Evolutionary conservation across 2,329 filamentous ascomycete species (phyloP).

Genomic region (Mycosphaerella sp.): DNA sequence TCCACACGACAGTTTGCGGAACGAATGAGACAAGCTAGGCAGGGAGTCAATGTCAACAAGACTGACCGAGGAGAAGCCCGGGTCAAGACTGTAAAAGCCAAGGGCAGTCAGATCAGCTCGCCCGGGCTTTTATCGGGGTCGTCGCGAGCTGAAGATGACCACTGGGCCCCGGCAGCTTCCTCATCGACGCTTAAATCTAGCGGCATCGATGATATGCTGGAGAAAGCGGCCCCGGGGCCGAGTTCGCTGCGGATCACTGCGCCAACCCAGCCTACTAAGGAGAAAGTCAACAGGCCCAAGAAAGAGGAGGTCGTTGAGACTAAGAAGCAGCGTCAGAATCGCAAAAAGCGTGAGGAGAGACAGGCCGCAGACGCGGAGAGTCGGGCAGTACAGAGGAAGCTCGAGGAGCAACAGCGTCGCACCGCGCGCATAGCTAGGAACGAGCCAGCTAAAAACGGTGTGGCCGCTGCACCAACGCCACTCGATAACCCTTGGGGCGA

Average conservation of each 20-base stretch:
- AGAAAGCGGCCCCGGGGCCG: constrained; percentile 60
- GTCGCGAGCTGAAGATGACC: constrained; percentile 73
- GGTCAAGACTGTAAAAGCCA: constrained; percentile 46
- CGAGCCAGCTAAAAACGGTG: constrained; percentile 72
- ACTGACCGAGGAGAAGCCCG: constrained; percentile 49
- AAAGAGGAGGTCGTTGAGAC: constrained; percentile 61
- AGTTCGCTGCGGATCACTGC: constrained; percentile 73
- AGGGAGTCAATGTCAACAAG: constrained; percentile 59
- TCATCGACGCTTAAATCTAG: constrained; percentile 59
- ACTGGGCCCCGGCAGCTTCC: constrained; percentile 58
- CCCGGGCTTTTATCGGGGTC: constrained; percentile 51
- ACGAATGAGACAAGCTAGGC: constrained; percentile 63
- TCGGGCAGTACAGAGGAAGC: constrained; percentile 68
- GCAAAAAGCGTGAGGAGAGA: constrained; percentile 75
- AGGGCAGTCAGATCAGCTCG: constrained; percentile 36
- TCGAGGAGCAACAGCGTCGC: constrained; percentile 77
- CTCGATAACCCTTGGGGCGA: constrained; percentile 50
- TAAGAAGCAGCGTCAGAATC: constrained; percentile 94
- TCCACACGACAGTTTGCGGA: constrained; percentile 71
- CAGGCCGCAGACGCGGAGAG: constrained; percentile 68
- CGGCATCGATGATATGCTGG: constrained; percentile 88
- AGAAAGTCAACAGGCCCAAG: constrained; percentile 53
- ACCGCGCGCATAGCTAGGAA: constrained; percentile 76
- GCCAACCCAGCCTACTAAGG: constrained; percentile 48
- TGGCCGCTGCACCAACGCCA: constrained; percentile 42